Evolutionary conservation across 2,329 filamentous ascomycete genomes (phyloP).

Genomic region (Calonectria montana): DNA sequence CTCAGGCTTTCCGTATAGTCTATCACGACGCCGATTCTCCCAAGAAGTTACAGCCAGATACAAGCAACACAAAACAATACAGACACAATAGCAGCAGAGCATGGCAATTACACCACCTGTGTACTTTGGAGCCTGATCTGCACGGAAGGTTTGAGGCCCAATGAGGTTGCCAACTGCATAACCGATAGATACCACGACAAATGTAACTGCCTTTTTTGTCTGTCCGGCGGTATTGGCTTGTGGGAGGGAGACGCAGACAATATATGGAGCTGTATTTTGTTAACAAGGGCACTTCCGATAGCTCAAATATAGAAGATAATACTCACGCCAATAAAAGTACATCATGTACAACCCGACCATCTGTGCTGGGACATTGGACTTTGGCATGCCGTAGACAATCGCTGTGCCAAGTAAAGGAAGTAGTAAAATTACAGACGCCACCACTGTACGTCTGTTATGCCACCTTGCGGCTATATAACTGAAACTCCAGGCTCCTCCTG

Average conservation of each 20-base stretch:
- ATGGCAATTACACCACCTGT: conserved; percentile 25
- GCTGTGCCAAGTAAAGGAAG: conserved; percentile 25
- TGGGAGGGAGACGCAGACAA: conserved; percentile 21
- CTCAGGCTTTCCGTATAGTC: conserved; percentile 27
- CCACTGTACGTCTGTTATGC: conserved; percentile 12
- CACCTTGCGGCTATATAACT: conserved; percentile 11
- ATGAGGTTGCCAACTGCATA: conserved; percentile 53
- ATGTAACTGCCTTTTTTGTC: conserved; percentile 53
- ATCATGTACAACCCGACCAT: conserved; percentile 30
- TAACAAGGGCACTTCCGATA: background rate
- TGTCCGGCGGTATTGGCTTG: conserved; percentile 48
- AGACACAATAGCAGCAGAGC: conserved; percentile 26
- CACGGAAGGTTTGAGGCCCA: conserved; percentile 52
- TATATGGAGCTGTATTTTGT: conserved; percentile 15
- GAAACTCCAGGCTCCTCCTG: conserved; percentile 17
- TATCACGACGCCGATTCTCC: conserved; percentile 24
- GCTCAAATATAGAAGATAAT: background rate
- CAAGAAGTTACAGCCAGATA: conserved; percentile 4
- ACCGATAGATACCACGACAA: conserved; percentile 58
- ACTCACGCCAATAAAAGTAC: conserved; percentile 26
- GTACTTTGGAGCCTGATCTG: conserved; percentile 49
- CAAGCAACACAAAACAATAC: background rate
- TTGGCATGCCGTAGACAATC: conserved; percentile 23
- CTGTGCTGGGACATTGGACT: conserved; percentile 22
- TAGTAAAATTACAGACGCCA: conserved; percentile 14